Base-by-base conservation (phyloP, 306 rosid species). In the Senna siamea region DNA sequence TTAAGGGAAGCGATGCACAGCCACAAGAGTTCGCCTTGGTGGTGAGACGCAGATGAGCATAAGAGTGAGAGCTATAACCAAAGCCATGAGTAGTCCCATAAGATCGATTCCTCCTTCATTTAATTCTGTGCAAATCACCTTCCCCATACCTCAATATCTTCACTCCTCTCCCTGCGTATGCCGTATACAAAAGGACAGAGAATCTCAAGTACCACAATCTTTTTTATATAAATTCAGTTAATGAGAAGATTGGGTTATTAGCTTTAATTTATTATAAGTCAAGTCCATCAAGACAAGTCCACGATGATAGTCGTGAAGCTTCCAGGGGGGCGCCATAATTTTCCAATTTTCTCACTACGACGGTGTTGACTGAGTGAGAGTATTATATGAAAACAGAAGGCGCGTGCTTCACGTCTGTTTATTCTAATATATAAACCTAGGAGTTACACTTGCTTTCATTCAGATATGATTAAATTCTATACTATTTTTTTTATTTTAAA, bases 11-110 rank as follows among this genome's bases (percentile, higher is more conserved):
- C 83, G 87, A 76, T 19, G 17, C 44, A 78, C 32, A 58, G 78
- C 47, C 11, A 88, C 44, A 19, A 82, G 82, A 61, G 7, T 4
- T 73, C 90, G 23, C 66, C 81, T 84, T 11, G 26, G 43, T 0
- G 62, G 52, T 13, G 79, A 22, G 37, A 56, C 10, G 23, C 81
- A 83, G 57, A 76, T 13, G 61, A 76, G 3, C n/a, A 61, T 6
- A 61, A 61, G 48, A 18, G 20, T 10, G 47, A 61, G 48, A 17
- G 22, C 67, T 37, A 61, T 35, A 6, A 37, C 4, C 67, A 18
- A 17, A 9, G 47, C 48, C 12, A 61, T 9, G 67, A 61, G 30
- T 4, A 61, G 30, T 9, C 47, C 67, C n/a, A 8, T 22, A 18
- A 61, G 28, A 61, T 17, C 8, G 60, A 72, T 32, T 23, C 28